Evolutionary conservation across 257 asterid genomes (phyloP).

Genomic region (Solanum corneliomulleri): DNA sequence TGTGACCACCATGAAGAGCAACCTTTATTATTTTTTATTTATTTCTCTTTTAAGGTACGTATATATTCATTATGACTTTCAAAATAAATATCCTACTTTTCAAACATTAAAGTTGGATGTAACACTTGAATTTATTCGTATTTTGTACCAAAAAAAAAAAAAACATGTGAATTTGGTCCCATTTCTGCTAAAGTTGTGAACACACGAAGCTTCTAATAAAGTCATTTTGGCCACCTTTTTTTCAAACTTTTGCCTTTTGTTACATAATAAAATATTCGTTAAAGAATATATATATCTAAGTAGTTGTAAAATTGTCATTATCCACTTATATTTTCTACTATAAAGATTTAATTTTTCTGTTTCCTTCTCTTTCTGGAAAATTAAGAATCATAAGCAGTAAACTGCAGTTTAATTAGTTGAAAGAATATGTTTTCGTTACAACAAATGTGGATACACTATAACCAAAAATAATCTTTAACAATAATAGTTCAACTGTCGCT

Average conservation of each 20-base stretch:
- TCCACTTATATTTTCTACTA: background rate
- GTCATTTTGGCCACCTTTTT: background rate
- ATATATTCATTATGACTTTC: background rate
- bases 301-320: background rate
- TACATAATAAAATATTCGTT: background rate
- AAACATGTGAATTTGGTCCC: background rate
- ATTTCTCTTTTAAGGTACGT: background rate
- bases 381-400: background rate
- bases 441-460: background rate
- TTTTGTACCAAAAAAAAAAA: background rate
- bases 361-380: background rate
- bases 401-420: background rate
- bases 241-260: background rate
- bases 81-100: background rate
- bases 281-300: background rate
- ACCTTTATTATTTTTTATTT: background rate
- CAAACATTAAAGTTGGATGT: background rate
- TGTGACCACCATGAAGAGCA: background rate
- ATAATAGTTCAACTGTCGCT: rapidly evolving
- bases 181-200: background rate
- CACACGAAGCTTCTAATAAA: background rate
- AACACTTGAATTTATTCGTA: background rate
- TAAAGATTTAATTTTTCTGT: background rate
- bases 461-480: background rate
- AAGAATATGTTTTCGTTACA: background rate